phyloP scores from a whole-genome alignment of 2,329 filamentous ascomycete species.

The Aspergillus hortae region DNA sequence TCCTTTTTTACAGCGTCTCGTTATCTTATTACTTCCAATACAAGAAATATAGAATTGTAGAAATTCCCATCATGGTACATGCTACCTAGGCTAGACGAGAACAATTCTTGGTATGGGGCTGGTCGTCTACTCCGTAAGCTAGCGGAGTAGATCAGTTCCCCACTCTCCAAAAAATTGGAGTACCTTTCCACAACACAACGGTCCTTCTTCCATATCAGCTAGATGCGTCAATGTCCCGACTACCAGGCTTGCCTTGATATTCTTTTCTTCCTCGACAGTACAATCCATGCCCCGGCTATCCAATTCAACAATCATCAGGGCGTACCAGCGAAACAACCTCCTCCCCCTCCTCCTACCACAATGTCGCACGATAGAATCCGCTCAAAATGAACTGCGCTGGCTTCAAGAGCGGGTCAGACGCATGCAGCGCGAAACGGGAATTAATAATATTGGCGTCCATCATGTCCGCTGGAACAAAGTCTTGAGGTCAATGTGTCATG shows the following conservation, averaged over 20 bases:
- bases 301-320: conserved; percentile 32
- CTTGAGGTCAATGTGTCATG: conserved; percentile 36
- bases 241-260: not conserved
- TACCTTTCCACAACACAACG: no score
- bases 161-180: no score
- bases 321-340: conserved; percentile 32
- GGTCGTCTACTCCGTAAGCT: no score
- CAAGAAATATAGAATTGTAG: no score
- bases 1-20: no score
- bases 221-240: not conserved
- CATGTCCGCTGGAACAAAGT: conserved; percentile 24
- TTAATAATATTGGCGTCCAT: not conserved
- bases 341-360: conserved; percentile 41
- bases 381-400: conserved; percentile 47
- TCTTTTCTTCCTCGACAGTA: not conserved
- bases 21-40: no score
- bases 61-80: no score
- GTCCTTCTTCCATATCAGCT: no score
- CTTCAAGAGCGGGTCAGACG: conserved; percentile 35
- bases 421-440: not conserved
- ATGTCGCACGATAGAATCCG: conserved; percentile 43
- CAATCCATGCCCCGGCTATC: conserved; percentile 37
- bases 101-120: no score
- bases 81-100: no score
- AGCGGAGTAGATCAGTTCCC: no score